Conservation (phyloP, 176 grass and related monocot genomes). For the Typha latifolia region DNA sequence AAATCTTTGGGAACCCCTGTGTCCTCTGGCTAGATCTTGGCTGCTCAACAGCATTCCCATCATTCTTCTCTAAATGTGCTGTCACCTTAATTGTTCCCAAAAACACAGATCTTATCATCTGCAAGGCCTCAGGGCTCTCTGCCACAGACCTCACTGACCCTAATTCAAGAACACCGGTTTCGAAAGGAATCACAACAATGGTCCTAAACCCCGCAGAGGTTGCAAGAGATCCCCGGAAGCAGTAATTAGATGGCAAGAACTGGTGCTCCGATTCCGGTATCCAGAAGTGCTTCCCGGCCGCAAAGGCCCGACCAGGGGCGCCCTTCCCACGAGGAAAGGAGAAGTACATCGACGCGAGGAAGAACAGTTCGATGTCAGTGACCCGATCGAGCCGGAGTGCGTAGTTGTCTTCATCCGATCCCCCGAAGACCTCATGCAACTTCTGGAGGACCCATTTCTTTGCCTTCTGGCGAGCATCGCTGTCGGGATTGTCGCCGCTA, state of each 20-base stretch:
- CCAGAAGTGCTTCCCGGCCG: constrained; percentile 64
- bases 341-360: constrained; percentile 94
- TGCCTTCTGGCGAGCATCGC: constrained; percentile 36
- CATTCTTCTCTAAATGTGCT: constrained; percentile 29
- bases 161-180: constrained; percentile 83
- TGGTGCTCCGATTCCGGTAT: constrained; percentile 39
- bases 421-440: constrained; percentile 56
- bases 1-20: constrained; percentile 59
- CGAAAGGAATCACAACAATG: constrained; percentile 72
- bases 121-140: constrained; percentile 50
- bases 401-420: constrained; percentile 73
- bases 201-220: constrained; percentile 63
- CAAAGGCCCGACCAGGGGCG: constrained; percentile 70
- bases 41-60: constrained; percentile 34
- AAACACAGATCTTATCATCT: constrained; percentile 69
- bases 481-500: constrained; percentile 22
- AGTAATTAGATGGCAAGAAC: constrained; percentile 59
- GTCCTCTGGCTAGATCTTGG: constrained; percentile 6
- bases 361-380: constrained; percentile 92
- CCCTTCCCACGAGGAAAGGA: constrained; percentile 57
- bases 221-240: constrained; percentile 75
- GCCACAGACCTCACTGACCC: constrained; percentile 62
- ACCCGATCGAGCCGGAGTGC: constrained; percentile 78
- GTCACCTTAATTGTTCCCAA: constrained; percentile 24
- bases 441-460: constrained; percentile 60